Conservation (phyloP, 176 grass and related monocot genomes). For the Guadua angustifolia region DNA sequence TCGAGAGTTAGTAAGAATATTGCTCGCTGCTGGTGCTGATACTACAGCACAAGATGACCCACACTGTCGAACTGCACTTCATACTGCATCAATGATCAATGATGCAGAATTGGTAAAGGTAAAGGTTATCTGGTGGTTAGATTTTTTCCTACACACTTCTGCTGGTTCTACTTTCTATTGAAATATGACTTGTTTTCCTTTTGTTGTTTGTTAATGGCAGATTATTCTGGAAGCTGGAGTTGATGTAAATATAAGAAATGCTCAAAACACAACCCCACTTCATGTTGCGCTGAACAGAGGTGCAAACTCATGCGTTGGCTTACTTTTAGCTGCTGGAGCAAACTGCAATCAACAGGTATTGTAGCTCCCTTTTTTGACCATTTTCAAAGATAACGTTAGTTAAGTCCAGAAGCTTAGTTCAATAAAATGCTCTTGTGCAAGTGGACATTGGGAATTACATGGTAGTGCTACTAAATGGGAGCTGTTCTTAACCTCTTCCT, state of each 20-base stretch:
- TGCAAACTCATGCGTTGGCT: constrained; percentile 89
- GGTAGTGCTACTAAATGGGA: background rate
- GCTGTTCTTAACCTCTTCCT: constrained; percentile 1
- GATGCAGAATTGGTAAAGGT: constrained; percentile 96
- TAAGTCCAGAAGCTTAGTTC: constrained; percentile 21
- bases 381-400: constrained; percentile 9
- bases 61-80: constrained; percentile 85
- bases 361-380: background rate
- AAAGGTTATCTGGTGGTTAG: constrained; percentile 27
- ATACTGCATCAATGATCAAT: constrained; percentile 99
- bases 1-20: constrained; percentile 84
- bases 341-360: constrained; percentile 92
- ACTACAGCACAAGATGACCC: constrained; percentile 82
- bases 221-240: constrained; percentile 95
- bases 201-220: constrained; percentile 50
- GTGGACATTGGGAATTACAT: constrained; percentile 13
- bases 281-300: constrained; percentile 98
- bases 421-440: constrained; percentile 14
- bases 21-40: constrained; percentile 95
- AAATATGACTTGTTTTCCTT: constrained; percentile 25
- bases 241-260: constrained; percentile 97
- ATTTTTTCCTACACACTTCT: constrained; percentile 20
- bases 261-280: constrained; percentile 92
- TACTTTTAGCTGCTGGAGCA: constrained; percentile 95
- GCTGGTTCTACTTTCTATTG: constrained; percentile 12